Evolutionary conservation across 2,329 filamentous ascomycete genomes (phyloP).

Genomic region (Meredithiella fracta): DNA sequence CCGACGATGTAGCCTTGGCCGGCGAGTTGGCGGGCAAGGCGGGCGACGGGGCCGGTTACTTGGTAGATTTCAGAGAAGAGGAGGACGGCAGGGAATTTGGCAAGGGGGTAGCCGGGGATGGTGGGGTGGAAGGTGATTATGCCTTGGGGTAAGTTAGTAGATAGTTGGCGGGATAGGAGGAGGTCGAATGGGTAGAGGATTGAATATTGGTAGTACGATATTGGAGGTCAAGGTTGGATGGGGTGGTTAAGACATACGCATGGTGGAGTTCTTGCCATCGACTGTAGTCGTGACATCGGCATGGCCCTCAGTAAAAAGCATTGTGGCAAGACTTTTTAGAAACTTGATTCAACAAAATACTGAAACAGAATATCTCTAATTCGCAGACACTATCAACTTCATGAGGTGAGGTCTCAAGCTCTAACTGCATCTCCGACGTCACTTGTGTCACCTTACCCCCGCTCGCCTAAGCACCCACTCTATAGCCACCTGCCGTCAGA

Average conservation of each 20-base stretch:
- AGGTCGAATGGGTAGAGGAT: neutral
- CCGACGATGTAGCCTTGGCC: constrained; percentile 88
- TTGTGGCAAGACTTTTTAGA: constrained; percentile 17
- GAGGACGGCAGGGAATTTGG: constrained; percentile 69
- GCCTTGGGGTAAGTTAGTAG: constrained; percentile 33
- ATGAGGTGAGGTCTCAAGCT: too few species aligned
- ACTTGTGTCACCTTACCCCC: neutral
- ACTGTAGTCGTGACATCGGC: constrained; percentile 33
- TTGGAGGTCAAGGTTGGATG: neutral
- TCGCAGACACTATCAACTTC: too few species aligned
- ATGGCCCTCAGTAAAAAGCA: constrained; percentile 39
- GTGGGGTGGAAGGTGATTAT: constrained; percentile 80
- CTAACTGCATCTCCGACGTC: neutral
- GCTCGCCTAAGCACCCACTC: neutral
- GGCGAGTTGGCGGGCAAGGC: constrained; percentile 82
- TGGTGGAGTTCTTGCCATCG: constrained; percentile 36
- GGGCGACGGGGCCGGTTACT: constrained; percentile 81
- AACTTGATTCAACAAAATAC: neutral
- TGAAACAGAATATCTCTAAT: too few species aligned
- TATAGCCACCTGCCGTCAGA: neutral
- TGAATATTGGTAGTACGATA: neutral
- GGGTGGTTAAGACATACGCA: constrained; percentile 26
- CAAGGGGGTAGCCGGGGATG: constrained; percentile 71
- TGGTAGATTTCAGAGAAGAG: constrained; percentile 94
- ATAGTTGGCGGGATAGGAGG: neutral